phyloP scores from a whole-genome alignment of 2,329 filamentous ascomycete species.

The Rosellinia necatrix region DNA sequence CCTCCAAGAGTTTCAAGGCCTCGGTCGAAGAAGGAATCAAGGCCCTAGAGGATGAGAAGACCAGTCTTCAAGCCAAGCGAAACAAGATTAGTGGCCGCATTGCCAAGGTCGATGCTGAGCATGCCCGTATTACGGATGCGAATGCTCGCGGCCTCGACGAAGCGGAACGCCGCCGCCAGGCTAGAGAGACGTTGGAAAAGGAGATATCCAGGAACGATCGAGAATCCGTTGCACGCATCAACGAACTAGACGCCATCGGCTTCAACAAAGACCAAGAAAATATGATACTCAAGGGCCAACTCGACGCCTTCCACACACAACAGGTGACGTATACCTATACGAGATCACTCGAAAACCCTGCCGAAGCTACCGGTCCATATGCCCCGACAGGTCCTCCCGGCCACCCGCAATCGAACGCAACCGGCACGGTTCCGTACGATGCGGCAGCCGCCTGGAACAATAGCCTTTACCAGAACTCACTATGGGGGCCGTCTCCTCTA shows the following conservation, averaged over 20 bases:
- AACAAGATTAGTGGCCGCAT: conserved; percentile 75
- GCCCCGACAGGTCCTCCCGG: conserved; percentile 29
- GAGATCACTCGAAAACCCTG: conserved; percentile 37
- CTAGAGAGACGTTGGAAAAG: conserved; percentile 52
- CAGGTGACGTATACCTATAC: conserved; percentile 41
- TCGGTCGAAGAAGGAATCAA: conserved; percentile 67
- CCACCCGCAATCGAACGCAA: conserved; percentile 27
- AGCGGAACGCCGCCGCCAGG: conserved; percentile 62
- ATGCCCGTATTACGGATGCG: conserved; percentile 71
- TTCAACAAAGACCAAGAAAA: conserved; percentile 48
- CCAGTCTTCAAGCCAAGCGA: conserved; percentile 66
- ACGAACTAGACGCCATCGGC: conserved; percentile 43
- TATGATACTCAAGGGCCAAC: conserved; percentile 44
- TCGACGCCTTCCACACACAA: conserved; percentile 46
- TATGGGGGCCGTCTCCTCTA: conserved; percentile 43
- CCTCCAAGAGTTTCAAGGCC: conserved; percentile 62
- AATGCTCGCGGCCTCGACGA: conserved; percentile 68
- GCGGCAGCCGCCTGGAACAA: conserved; percentile 40
- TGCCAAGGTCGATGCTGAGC: conserved; percentile 73
- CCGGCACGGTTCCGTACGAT: conserved; percentile 34
- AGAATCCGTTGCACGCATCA: conserved; percentile 48
- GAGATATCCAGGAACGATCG: conserved; percentile 53
- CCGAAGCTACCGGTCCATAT: conserved; percentile 33
- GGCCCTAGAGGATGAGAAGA: conserved; percentile 66
- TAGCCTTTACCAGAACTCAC: conserved; percentile 39